These are phyloP conservation scores for Termitomyces sp. DNA, from an alignment of 1,284 basidiomycete genomes.

Conservation along the genomic window DNA sequence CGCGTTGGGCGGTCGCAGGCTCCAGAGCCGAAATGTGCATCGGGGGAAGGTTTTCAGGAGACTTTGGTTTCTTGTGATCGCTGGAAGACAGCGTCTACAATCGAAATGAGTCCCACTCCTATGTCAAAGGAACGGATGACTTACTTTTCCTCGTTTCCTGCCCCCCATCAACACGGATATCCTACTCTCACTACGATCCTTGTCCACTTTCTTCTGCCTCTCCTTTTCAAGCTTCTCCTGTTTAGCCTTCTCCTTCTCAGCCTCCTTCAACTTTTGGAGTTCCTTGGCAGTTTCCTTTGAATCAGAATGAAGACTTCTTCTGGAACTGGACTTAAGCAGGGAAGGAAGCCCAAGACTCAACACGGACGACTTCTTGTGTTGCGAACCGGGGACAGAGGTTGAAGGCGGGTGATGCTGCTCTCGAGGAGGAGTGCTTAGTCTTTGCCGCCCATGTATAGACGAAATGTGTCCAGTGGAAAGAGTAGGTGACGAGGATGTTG, in stretches of 20 bases:
- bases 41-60: conserved; percentile 71
- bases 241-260: conserved; percentile 45
- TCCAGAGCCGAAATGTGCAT: conserved; percentile 84
- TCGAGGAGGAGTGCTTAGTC: conserved; percentile 42
- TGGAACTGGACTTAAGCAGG: conserved; percentile 79
- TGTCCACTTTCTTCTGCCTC: conserved; percentile 69
- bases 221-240: conserved; percentile 55
- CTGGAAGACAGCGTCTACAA: conserved; percentile 79
- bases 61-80: conserved; percentile 66
- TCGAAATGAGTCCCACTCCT: conserved; percentile 11
- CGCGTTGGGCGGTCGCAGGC: conserved; percentile 70
- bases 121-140: conserved; percentile 14
- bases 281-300: conserved; percentile 58
- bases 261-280: conserved; percentile 37
- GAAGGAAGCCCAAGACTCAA: conserved; percentile 74
- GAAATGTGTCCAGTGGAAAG: conserved; percentile 37
- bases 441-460: conserved; percentile 35
- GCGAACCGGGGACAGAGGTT: conserved; percentile 48
- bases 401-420: conserved; percentile 50
- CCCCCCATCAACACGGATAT: conserved; percentile 81
- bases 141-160: conserved; percentile 88
- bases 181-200: conserved; percentile 79
- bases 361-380: conserved; percentile 73
- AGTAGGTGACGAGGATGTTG: conserved; percentile 49
- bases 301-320: conserved; percentile 72